A percentile compares a stretch with the other conserved stretches of the same genome.
phyloP scores from a whole-genome alignment of 768 basidiomycete species.

The Coprinopsis strossmayeri region DNA sequence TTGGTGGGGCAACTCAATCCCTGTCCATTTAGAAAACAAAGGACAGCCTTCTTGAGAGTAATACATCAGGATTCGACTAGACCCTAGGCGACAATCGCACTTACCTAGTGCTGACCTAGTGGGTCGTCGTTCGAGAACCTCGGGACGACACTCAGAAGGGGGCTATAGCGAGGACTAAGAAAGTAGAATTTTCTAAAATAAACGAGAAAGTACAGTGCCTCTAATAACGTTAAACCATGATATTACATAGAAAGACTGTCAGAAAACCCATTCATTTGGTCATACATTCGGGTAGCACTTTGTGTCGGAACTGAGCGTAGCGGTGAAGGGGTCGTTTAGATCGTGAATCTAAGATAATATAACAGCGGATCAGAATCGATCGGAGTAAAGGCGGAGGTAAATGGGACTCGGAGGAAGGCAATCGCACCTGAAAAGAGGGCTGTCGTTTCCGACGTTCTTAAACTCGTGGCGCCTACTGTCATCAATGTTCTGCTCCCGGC shows the following conservation, averaged over 20 bases:
- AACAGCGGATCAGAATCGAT: too few relatives aligned
- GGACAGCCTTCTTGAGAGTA: too few relatives aligned
- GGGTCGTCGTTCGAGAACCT: too few relatives aligned
- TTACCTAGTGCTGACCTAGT: too few relatives aligned
- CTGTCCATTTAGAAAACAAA: too few relatives aligned
- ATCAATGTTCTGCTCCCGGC: conserved; percentile 34
- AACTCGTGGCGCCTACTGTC: conserved; percentile 32
- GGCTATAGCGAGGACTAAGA: too few relatives aligned
- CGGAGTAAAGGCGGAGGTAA: too few relatives aligned
- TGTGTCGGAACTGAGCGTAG: not conserved
- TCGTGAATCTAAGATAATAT: not conserved
- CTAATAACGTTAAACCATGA: not conserved
- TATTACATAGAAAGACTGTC: not conserved
- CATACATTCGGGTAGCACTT: not conserved
- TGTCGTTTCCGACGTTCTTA: conserved; percentile 42
- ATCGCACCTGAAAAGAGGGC: conserved; percentile 29
- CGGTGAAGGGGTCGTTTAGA: not conserved
- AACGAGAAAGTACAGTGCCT: not conserved
- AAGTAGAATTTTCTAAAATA: too few relatives aligned
- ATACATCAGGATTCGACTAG: too few relatives aligned
- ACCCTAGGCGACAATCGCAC: too few relatives aligned
- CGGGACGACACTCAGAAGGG: too few relatives aligned
- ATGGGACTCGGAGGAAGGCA: not conserved
- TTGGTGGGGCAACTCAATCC: too few relatives aligned
- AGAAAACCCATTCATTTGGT: not conserved